Base-by-base conservation (phyloP, 2,329 filamentous ascomycete genomes). In the Trichoderma koningii region DNA sequence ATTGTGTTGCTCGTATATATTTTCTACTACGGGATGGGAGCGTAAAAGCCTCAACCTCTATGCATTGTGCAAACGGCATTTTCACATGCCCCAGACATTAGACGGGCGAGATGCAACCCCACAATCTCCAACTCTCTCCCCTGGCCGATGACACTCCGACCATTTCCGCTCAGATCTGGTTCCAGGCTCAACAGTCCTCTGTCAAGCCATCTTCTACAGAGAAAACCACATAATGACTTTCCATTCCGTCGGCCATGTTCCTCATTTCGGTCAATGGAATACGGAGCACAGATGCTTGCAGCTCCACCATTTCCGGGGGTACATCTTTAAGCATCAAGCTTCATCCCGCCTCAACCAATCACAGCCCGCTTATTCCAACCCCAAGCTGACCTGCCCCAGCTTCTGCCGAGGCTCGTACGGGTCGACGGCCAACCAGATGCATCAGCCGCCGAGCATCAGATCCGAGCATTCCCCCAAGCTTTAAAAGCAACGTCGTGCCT, bases 331-430 rank as follows among this genome's bases (percentile, higher is more conserved):
- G 30, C 30, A 34, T n/a, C n/a, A n/a, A n/a, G 30, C 30, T 34
- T 34, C 30, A 12, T 23, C 7, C 42, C 26, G 3, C 21, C n/a
- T 21, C 56, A 9, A 15, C 59, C 59, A 63, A 63, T 63, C 28
- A n/a, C 26, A n/a, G 5, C 12, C 48, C 50, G 30, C 23, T 6
- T 63, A 63, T 63, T 63, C 47, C 50, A 26, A 41, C 59, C 50
- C 28, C 53, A 52, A 5, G n/a, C 21, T 47, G n/a, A 53, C 26
- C 59, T 50, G 50, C 59, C 28, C 19, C 59, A 30, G n/a, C 47
- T 34, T 52, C 48, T 59, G 50, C 59, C 59, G 59, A 63, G 59
- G 59, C 59, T 63, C 59, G 50, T n/a, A n/a, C n/a, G n/a, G n/a
- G n/a, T n/a, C n/a, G n/a, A 34, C 47, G 50, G 48, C 30, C 30